A percentile compares a stretch with the other conserved stretches of the same genome.
phyloP scores from a whole-genome alignment of 345 rosid species.

The Theobroma cacao region DNA sequence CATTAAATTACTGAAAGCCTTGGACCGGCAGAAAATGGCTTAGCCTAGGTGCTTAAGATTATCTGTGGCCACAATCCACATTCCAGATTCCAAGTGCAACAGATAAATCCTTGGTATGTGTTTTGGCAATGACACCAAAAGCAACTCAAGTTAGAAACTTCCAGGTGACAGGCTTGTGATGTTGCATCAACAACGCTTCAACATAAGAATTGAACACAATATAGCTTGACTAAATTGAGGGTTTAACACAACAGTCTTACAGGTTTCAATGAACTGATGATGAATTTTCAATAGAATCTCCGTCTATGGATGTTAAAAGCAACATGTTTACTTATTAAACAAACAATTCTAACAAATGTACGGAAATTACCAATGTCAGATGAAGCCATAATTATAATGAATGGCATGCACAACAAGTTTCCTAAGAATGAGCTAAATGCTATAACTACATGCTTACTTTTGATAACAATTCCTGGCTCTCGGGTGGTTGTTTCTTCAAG shows the following conservation, averaged over 20 bases:
- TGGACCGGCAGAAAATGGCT: not conserved
- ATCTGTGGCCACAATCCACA: constrained; percentile 1
- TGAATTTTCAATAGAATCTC: not conserved
- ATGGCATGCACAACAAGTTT: not conserved
- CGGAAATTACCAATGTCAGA: not conserved
- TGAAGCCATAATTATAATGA: not conserved
- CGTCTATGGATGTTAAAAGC: not conserved
- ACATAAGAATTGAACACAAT: not conserved
- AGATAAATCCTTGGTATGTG: not conserved
- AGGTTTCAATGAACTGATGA: not conserved
- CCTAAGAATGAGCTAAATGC: not conserved
- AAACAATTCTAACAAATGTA: not conserved
- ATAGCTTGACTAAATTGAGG: not conserved
- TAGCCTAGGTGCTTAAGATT: not conserved
- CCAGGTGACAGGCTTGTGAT: not conserved
- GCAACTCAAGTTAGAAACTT: not conserved
- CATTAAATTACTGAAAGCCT: not conserved
- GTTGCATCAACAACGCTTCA: not conserved
- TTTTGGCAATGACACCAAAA: not conserved
- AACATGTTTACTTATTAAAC: not conserved
- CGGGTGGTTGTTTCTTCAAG: constrained; percentile 89
- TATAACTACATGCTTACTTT: constrained; percentile 49
- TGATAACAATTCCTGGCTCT: constrained; percentile 87
- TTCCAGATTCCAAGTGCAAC: not conserved
- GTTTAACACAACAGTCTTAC: not conserved